Evolutionary conservation across 2,329 filamentous ascomycete genomes (phyloP), one percentile per base, ranked within the genome.

Genomic region (Parastagonospora avenae): DNA sequence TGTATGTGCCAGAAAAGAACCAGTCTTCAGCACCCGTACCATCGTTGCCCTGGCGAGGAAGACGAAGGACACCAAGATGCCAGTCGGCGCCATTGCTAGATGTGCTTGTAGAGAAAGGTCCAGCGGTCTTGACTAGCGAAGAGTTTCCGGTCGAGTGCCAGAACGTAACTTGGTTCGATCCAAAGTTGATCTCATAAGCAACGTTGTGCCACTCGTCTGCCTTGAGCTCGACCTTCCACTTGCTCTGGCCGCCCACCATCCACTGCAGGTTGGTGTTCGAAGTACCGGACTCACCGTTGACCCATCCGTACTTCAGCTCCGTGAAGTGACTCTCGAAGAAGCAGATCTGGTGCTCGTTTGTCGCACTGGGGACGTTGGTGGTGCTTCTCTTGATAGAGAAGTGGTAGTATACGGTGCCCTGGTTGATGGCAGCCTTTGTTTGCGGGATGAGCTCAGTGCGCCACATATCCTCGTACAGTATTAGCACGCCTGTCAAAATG

Each of bases 401-500:
- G 72, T 91, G 88, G 72, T 90, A 91, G 75, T 80, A 88, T 30
- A 89, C 81, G 42, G 82, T 86, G 37, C 87, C 87, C n/a, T 73
- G 64, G 60, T 84, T 86, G 71, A 90, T 87, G 51, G 85, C 79
- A 0, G 83, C 83, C 2, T 72, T 81, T 0, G 86, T 89, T 74
- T 89, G 85, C 8, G 88, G 87, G 59, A 91, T 91, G 53, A 91
- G 76, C 74, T 91, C 88, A 0, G 85, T 90, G 44, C 88, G 82
- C 68, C 86, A 84, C 88, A 90, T 90, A 67, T 89, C 85, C 42
- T 44, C 16, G 16, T 8, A 9, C 8, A 14, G 15, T 19, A 12
- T 42, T 31, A 42, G 15, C 15, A 10, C 12, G 15, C 24, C 11
- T 11, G 12, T 9, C 9, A 5, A 14, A 16, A 1, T n/a, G 11